Percentiles rank a stretch among this genome's conserved stretches.
phyloP scores from a whole-genome alignment of 495 filamentous ascomycete genomes.

The Saxispiralis lemnorum region DNA sequence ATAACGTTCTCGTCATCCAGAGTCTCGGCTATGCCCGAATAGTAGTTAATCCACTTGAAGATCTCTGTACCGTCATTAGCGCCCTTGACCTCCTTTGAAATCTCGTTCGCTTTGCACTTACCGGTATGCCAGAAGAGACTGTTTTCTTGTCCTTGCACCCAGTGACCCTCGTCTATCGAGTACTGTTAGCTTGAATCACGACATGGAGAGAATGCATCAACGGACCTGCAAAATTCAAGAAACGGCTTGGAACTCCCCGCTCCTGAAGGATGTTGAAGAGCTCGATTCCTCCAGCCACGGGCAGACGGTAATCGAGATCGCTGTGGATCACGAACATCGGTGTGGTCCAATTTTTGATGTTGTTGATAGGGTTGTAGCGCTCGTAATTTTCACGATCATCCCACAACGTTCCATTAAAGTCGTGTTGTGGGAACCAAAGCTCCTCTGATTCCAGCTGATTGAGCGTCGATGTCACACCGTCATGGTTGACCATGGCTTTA shows the following conservation, averaged over 20 bases:
- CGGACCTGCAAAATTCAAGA: constrained; percentile 34
- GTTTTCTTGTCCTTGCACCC: constrained; percentile 28
- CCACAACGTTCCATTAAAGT: constrained; percentile 1
- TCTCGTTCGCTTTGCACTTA: no score
- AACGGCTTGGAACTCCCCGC: constrained; percentile 32
- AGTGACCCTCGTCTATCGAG: not conserved
- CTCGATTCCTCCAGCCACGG: constrained; percentile 27
- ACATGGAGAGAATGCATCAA: not conserved
- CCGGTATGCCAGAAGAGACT: constrained; percentile 28
- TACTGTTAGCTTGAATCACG: not conserved
- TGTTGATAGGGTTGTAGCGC: constrained; percentile 28
- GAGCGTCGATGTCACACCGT: constrained; percentile 69
- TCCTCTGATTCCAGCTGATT: constrained; percentile 56
- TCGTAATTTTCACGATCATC: constrained; percentile 19
- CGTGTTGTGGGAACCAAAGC: constrained; percentile 55
- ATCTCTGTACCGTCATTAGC: constrained; percentile 21
- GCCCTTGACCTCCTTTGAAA: no score
- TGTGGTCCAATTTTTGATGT: constrained; percentile 23
- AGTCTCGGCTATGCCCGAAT: constrained; percentile 15
- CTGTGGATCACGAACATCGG: constrained; percentile 34
- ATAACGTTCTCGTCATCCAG: constrained; percentile 8
- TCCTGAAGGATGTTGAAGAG: constrained; percentile 34
- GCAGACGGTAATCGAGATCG: constrained; percentile 28
- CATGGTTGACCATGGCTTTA: constrained; percentile 51
- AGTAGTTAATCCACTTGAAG: constrained; percentile 33